Evolutionary conservation across 768 basidiomycete genomes (phyloP), one percentile per base, ranked within the genome.

Genomic region (Hygrophorus pudorinus): DNA sequence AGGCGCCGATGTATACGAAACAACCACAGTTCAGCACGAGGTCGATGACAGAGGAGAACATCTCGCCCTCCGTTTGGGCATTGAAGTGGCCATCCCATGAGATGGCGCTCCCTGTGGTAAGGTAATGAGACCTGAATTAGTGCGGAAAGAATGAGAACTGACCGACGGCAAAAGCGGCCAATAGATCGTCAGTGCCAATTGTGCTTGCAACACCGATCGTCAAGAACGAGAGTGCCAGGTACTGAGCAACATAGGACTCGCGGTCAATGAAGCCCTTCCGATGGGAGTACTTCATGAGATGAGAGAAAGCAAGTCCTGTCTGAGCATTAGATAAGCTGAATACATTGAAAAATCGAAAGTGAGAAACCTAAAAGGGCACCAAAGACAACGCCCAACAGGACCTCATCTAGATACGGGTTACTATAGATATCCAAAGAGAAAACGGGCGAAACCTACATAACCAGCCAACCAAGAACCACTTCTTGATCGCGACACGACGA

Each of bases 81-180:
- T 86, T 84, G 65, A 86, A 86, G 51, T 87, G 71, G 2, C 79
- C 86, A 60, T 94, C 91, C 90, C 88, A 93, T 5, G 88, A 88
- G 51, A 97, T 84, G 1, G 93, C 88, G 42, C 73, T 79, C 2
- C 93, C 93, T 81, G 62, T 58, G n/a, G 29, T 21, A 28, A 47
- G 24, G 24, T 24, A 14, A 30, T 41, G 27, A 28, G 39, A 41
- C 28, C 21, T 8, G 1, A 46, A 31, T 42, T 11, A 33, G 13
- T 16, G 17, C 38, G 17, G 20, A 37, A 8, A 28, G 39, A n/a
- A n/a, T n/a, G 39, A 37, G 35, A 18, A 44, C 65, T 20, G 35
- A 79, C 85, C 85, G 53, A 80, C 81, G 40, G 85, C 84, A 56
- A 96, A 98, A 0, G 87, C 79, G 1, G 90, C 93, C 32, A 98